A percentile compares a stretch with the other conserved stretches of the same genome.
Conservation (phyloP, 129 eudicot species). For the Artemisia annua region DNA sequence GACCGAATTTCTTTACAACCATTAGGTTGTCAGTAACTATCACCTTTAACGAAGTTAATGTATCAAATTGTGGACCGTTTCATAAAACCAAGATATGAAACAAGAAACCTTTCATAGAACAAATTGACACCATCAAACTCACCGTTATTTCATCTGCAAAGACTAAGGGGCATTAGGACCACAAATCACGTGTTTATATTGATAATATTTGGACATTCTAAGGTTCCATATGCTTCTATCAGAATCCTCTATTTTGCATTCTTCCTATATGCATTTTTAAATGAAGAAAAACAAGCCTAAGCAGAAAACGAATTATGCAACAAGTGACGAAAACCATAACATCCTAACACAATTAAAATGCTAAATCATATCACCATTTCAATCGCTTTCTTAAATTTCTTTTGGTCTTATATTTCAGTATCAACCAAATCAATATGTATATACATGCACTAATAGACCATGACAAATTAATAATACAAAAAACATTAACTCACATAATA, state of each 20-base stretch:
- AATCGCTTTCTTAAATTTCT: background rate
- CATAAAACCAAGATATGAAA: background rate
- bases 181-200: background rate
- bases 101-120: background rate
- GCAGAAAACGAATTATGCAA: background rate
- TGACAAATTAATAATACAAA: background rate
- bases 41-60: background rate
- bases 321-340: constrained; percentile 1
- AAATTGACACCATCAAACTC: background rate
- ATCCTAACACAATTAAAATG: background rate
- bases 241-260: background rate
- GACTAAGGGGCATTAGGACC: background rate
- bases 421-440: too few relatives aligned
- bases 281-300: background rate
- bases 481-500: constrained; percentile 27
- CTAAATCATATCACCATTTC: constrained; percentile 7
- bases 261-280: background rate
- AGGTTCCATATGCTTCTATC: too few relatives aligned
- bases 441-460: background rate
- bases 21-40: background rate
- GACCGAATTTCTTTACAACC: background rate
- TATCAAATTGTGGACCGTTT: background rate
- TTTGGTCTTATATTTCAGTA: too few relatives aligned
- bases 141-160: background rate
- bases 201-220: background rate